A percentile compares a stretch with the other conserved stretches of the same genome.
These are phyloP conservation scores for Dioscorea dumetorum DNA, from an alignment of 106 monocot genomes.

Conservation along the genomic window DNA sequence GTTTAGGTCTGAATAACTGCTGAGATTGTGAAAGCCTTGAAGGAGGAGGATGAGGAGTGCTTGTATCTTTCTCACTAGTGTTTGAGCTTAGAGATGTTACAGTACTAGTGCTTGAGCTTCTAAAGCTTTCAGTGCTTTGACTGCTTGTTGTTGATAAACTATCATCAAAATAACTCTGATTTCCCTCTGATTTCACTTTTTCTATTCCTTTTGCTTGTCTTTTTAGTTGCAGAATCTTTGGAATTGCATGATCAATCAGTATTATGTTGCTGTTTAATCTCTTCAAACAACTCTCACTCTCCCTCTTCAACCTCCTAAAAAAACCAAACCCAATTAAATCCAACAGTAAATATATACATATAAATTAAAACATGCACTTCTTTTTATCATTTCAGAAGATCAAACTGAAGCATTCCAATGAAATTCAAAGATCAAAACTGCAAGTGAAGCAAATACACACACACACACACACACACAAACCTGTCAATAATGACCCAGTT, in stretches of 20 bases:
- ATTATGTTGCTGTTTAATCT: not conserved
- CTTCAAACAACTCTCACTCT: not conserved
- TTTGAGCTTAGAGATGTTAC: not conserved
- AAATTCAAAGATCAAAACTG: too few species aligned
- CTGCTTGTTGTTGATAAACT: not conserved
- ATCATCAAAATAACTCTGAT: not conserved
- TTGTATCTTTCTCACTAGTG: not conserved
- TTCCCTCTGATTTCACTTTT: not conserved
- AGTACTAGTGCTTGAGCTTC: not conserved
- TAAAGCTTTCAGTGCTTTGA: not conserved
- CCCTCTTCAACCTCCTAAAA: not conserved
- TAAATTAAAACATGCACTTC: not conserved
- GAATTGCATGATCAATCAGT: slow-evolving; percentile 3
- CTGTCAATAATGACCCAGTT: slow-evolving; percentile 3
- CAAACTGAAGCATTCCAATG: too few species aligned
- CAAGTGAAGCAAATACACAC: too few species aligned
- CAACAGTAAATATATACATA: not conserved
- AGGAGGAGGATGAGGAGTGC: not conserved
- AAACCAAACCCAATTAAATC: too few species aligned
- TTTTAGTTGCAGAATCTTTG: not conserved
- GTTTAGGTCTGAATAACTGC: not conserved
- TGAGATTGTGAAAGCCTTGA: not conserved
- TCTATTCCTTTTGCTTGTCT: not conserved
- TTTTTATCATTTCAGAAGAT: too few species aligned
- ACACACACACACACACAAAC: not conserved